Base-by-base conservation (phyloP, 1,139 yeast genomes). In the Yamadazyma kanchanaburiensis region DNA sequence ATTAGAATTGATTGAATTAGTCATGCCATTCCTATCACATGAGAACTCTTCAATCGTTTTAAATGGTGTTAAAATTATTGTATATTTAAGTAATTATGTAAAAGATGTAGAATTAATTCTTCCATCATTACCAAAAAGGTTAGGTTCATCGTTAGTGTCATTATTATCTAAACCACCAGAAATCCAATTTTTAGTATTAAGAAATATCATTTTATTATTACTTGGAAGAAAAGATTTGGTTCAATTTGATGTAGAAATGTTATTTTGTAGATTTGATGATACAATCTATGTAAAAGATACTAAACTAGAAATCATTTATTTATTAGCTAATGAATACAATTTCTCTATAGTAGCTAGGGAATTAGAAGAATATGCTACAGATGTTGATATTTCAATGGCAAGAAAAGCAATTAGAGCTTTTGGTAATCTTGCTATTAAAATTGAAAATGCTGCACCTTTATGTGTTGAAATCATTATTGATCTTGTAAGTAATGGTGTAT, bases 231-330 rank as follows among this genome's bases (percentile, higher is more conserved):
- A 80, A 12, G 70, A 74, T 13, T 62, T 86, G 35, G 60, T 85
- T 5, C 61, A 65, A 14, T 64, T 86, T 32, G 94, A 83, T 41
- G 87, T 82, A 16, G 77, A 78, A 34, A 75, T 79, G 60, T 86
- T 89, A 52, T 87, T 86, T 54, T 81, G 94, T 55, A 78, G 79
- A 39, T 85, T 76, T 46, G 82, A 83, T 49, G 96, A 89, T 52
- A 94, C 94, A 0, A 78, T 85, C 14, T 91, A 84, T 51, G 81
- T 91, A 49, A 87, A 88, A 53, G 94, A 88, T 45, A 85, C 96
- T 7, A 89, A 91, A 48, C 64, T 91, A 26, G 97, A 89, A 49
- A 83, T 91, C 34, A 77, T 89, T 17, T 87, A 84, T 47, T 60
- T 87, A 21, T 60, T 89, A 27, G 95, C 96, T 2, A 73, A 76